Conservation (phyloP, 495 filamentous ascomycete genomes). For the Neurospora cerealis region DNA sequence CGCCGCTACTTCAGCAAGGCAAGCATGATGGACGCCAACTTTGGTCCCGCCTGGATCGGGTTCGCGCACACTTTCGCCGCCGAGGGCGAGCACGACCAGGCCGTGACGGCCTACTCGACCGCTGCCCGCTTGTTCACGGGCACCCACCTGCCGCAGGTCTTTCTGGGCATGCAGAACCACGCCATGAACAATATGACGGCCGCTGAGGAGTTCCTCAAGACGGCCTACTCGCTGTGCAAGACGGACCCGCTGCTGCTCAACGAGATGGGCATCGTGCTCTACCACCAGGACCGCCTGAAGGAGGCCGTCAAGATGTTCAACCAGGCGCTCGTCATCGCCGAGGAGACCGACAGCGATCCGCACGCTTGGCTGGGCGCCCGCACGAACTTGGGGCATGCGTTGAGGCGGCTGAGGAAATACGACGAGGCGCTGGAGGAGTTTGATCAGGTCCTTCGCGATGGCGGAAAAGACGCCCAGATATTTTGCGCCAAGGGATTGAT, state of each 20-base stretch:
- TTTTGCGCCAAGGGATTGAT: conserved; percentile 67
- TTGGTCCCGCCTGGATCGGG: conserved; percentile 96
- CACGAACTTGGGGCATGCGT: conserved; percentile 81
- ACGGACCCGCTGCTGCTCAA: conserved; percentile 87
- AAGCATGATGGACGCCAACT: conserved; percentile 93
- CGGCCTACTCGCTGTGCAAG: conserved; percentile 66
- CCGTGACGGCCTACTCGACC: conserved; percentile 94
- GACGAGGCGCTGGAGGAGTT: conserved; percentile 68
- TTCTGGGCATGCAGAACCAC: conserved; percentile 96
- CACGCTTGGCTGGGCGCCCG: conserved; percentile 80
- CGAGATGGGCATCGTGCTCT: conserved; percentile 88
- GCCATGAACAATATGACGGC: conserved; percentile 89
- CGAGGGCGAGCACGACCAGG: conserved; percentile 98
- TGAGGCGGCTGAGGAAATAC: conserved; percentile 59
- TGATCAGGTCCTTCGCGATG: conserved; percentile 68
- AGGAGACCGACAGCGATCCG: conserved; percentile 69
- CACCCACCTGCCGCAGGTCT: conserved; percentile 91
- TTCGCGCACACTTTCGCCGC: conserved; percentile 99
- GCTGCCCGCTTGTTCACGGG: conserved; percentile 93
- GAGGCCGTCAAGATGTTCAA: conserved; percentile 65
- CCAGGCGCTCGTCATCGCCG: conserved; percentile 63
- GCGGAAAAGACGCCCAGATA: conserved; percentile 61
- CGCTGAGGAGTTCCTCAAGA: conserved; percentile 90
- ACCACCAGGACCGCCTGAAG: conserved; percentile 74
- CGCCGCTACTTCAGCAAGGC: conserved; percentile 95